phyloP scores from a whole-genome alignment of 345 rosid species.

The Linum trigynum region DNA sequence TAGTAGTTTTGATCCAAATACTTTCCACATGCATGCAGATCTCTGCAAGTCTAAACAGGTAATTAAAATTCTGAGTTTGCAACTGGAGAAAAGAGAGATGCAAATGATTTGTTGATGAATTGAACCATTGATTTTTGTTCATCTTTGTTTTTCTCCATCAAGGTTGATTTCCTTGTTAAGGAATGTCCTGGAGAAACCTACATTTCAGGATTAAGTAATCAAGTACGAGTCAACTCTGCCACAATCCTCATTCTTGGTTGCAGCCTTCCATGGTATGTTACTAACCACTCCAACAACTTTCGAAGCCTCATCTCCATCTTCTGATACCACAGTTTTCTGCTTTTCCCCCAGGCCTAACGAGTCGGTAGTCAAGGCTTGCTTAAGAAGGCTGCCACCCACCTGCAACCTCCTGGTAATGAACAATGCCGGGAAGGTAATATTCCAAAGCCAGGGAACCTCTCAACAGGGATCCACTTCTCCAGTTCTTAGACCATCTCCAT shows the following conservation, averaged over 20 bases:
- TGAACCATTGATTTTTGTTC: background rate
- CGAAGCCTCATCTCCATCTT: background rate
- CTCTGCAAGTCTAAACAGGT: conserved; percentile 27
- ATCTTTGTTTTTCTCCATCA: background rate
- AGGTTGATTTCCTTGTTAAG: conserved; percentile 35
- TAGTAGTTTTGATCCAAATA: conserved; percentile 28
- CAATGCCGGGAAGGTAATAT: conserved; percentile 16
- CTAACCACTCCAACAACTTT: background rate
- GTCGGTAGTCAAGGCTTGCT: conserved; percentile 15
- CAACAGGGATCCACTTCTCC: conserved; percentile 27
- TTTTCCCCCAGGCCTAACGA: conserved; percentile 22
- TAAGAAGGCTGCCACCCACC: conserved; percentile 29
- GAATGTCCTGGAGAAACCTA: conserved; percentile 25
- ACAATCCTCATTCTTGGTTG: conserved; percentile 34
- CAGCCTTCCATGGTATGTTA: conserved; percentile 31
- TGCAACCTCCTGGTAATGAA: conserved; percentile 31
- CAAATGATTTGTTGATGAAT: background rate
- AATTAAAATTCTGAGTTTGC: background rate
- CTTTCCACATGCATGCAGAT: conserved; percentile 35
- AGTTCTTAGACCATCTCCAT: conserved; percentile 9
- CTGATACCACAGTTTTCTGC: background rate
- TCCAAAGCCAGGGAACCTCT: conserved; percentile 32
- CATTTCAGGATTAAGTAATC: conserved; percentile 22
- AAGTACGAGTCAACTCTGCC: conserved; percentile 30
- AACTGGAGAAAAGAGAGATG: background rate